Evolutionary conservation across 805 yeast species (phyloP), one percentile per base, ranked within the genome.

Genomic region (Yarrowia porcina): DNA sequence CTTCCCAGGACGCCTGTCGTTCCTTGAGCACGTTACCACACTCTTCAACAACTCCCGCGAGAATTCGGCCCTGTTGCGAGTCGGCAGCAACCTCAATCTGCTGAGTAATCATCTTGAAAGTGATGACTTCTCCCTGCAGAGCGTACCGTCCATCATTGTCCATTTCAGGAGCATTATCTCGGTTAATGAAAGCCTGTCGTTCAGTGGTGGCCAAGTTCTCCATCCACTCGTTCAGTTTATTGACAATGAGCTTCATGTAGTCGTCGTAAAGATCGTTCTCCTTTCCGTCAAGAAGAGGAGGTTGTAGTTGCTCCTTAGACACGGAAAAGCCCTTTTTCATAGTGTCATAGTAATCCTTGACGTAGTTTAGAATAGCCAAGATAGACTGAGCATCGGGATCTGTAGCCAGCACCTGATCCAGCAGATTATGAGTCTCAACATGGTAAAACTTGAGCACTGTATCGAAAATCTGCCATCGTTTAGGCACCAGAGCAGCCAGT

Each of bases 21-120:
- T 79, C 73, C 54, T 81, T 76, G 65, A 90, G 77, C 56, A 88
- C 77, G 7, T 75, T 77, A 32, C 87, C 82, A 78, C 91, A 88
- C 64, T 86, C 84, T 60, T 82, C 85, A 15, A 90, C 83, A 12
- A 90, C 94, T 23, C 93, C 94, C 12, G 86, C 85, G 33, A 90
- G 77, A 27, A 90, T 88, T 66, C 86, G 82, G 7, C 91, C 90
- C 73, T 89, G 91, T 3, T 90, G 89, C 3, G 93, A 84, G 32
- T 87, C 92, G 0, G 91, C 89, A 0, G 96, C 94, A 7, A 88
- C 92, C 65, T 88, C 96, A 15, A 90, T 86, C 72, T 91, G 96
- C 70, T 90, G 96, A n/a, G 87, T 85, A 64, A 90, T 83, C 86
- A 90, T 87, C 65, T 88, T 84, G 72, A 89, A 85, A 28, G 91